These are phyloP conservation scores for Lentinula edodes DNA, from an alignment of 768 basidiomycete species.

Conservation along the genomic window DNA sequence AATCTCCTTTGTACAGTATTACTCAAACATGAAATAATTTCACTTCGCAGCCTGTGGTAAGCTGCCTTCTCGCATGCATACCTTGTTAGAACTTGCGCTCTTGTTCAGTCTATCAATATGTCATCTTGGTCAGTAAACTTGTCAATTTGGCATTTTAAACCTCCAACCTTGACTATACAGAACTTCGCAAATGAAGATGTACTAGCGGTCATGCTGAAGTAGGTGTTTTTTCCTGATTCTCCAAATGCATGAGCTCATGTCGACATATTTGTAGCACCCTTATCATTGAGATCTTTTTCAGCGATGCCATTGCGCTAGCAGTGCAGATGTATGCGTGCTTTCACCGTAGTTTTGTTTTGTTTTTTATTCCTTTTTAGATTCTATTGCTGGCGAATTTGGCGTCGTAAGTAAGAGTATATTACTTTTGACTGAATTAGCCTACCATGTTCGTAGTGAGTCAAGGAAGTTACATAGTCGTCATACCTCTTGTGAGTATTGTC, in stretches of 20 bases:
- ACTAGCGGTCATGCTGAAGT: slow-evolving; percentile 5
- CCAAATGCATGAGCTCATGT: background rate
- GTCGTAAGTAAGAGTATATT: background rate
- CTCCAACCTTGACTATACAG: background rate
- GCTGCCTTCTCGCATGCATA: background rate
- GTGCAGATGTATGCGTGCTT: slow-evolving; percentile 8
- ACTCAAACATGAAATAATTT: background rate
- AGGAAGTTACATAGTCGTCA: slow-evolving; percentile 1
- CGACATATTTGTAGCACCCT: slow-evolving; percentile 5
- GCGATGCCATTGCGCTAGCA: slow-evolving; percentile 6
- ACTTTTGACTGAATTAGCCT: background rate
- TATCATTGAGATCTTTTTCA: slow-evolving; percentile 13
- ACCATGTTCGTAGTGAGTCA: slow-evolving; percentile 7
- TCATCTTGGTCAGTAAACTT: background rate
- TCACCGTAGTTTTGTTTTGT: background rate
- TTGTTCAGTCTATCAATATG: background rate
- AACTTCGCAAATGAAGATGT: slow-evolving; percentile 8
- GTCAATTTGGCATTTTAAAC: background rate
- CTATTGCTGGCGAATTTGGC: slow-evolving; percentile 6
- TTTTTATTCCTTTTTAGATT: background rate
- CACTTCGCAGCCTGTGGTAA: background rate
- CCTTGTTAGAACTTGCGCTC: background rate
- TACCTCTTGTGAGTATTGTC: slow-evolving; percentile 4
- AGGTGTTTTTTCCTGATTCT: background rate
- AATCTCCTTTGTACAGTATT: background rate